phyloP scores from a whole-genome alignment of 1,284 basidiomycete genomes.

The Agroathelia rolfsii region DNA sequence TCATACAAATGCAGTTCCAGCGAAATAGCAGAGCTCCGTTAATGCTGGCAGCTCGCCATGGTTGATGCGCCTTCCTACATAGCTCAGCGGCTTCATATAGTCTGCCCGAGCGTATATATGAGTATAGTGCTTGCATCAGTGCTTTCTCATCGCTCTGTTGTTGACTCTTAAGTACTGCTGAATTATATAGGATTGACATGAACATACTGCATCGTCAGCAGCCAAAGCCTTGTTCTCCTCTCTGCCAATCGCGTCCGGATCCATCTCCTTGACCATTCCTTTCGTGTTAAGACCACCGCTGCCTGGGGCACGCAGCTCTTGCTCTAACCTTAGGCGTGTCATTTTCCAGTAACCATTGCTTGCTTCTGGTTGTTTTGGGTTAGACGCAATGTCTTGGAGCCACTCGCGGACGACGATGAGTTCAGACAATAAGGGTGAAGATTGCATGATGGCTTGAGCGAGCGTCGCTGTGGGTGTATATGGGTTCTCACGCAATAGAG shows the following conservation, averaged over 20 bases:
- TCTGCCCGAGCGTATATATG: slow-evolving; percentile 72
- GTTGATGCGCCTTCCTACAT: slow-evolving; percentile 77
- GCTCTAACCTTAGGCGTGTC: slow-evolving; percentile 8
- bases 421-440: slow-evolving; percentile 51
- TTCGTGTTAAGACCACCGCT: too few species aligned
- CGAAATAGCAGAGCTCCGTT: slow-evolving; percentile 70
- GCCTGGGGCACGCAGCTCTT: slow-evolving; percentile 5
- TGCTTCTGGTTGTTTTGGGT: slow-evolving; percentile 51
- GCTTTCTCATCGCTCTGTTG: slow-evolving; percentile 68
- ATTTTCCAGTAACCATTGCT: slow-evolving; percentile 65
- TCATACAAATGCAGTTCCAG: slow-evolving; percentile 59
- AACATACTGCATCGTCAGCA: slow-evolving; percentile 57
- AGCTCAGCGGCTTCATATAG: slow-evolving; percentile 78
- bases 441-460: slow-evolving; percentile 57
- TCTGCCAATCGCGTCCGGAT: slow-evolving; percentile 64
- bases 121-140: slow-evolving; percentile 65
- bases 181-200: slow-evolving; percentile 1
- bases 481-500: slow-evolving; percentile 55
- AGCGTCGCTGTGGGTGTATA: slow-evolving; percentile 70
- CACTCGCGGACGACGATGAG: slow-evolving; percentile 75
- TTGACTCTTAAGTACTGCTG: slow-evolving; percentile 4
- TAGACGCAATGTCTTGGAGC: slow-evolving; percentile 64
- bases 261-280: slow-evolving; percentile 55
- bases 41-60: slow-evolving; percentile 86
- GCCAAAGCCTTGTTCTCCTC: slow-evolving; percentile 47